Evolutionary conservation across 1,284 basidiomycete genomes (phyloP), one percentile per base, ranked within the genome.

Genomic region (Ceratobasidium sp.): DNA sequence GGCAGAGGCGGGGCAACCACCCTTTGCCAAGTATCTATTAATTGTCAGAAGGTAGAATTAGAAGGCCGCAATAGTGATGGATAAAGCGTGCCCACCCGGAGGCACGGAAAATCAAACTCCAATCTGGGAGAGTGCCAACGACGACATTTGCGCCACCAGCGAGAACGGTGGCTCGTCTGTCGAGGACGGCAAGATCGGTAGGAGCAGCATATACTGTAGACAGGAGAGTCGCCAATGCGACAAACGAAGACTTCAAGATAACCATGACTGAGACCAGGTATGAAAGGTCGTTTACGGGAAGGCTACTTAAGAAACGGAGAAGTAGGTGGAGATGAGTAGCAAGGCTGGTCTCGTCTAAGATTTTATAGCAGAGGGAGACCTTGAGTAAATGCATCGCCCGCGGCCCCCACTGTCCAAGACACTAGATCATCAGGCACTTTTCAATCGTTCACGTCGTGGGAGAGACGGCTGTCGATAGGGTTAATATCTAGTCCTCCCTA

Each of bases 1-100:
- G 46, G n/a, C 46, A 35, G 26, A 38, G 8, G 30, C 13, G 8
- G 46, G 46, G 35, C 67, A 69, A 21, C 35, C 50, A 11, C 52
- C 67, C 28, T 71, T 71, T 11, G 55, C 55, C 21, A 71, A 55
- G 16, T 58, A 71, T 16, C 67, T 71, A 41, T 5, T 6, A 38
- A 28, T 21, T 16, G 55, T 70, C 14, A 70, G 43, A 47, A 43
- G 16, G 32, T 67, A 4, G 1, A 7, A 9, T 1, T 23, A 7
- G 32, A 32, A 30, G 32, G 16, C 2, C 14, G 11, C 8, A 41
- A 61, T 30, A 11, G 28, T 11, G 11, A 1, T 2, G 13, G 3
- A 18, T 11, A 7, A 2, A 30, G 41, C 6, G 21, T 13, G 21
- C 55, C 49, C 32, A 61, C 67, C 67, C 55, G 1, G 67, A 32